Evolutionary conservation across 441 rosid species (phyloP).

Genomic region (Mallotus repandus): DNA sequence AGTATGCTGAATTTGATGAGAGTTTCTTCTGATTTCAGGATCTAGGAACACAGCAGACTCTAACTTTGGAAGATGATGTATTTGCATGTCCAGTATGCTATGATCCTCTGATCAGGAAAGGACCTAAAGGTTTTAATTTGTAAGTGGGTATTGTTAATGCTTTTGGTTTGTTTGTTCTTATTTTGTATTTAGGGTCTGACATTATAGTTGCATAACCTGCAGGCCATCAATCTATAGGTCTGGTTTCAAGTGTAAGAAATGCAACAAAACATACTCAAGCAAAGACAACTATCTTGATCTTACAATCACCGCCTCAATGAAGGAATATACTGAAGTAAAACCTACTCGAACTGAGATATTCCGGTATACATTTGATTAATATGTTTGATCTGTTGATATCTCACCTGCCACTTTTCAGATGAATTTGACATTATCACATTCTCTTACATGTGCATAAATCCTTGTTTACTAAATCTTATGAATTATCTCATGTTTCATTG

Average conservation of each 20-base stretch:
- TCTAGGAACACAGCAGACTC: conserved; percentile 30
- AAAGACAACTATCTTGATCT: conserved; percentile 79
- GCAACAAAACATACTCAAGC: conserved; percentile 80
- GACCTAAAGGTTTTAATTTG: conserved; percentile 86
- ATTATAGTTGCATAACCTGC: conserved; percentile 21
- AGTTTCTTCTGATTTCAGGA: conserved; percentile 39
- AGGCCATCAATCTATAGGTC: conserved; percentile 84
- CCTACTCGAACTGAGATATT: conserved; percentile 72
- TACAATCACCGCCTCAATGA: conserved; percentile 69
- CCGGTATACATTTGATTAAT: conserved; percentile 39
- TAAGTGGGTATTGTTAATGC: conserved; percentile 37
- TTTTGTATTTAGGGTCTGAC: conserved; percentile 10
- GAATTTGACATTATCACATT: background rate
- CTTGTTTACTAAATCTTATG: background rate
- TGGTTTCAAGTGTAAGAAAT: conserved; percentile 81
- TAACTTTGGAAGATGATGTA: conserved; percentile 43
- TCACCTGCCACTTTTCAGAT: background rate
- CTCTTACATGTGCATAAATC: background rate
- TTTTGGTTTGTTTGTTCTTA: background rate
- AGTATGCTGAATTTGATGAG: background rate
- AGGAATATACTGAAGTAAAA: conserved; percentile 63
- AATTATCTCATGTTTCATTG: background rate
- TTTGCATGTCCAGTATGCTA: conserved; percentile 86
- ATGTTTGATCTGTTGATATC: background rate
- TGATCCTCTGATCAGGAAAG: conserved; percentile 80